Evolutionary conservation across 345 rosid genomes (phyloP).

Genomic region (Zanthoxylum bungeanum): DNA sequence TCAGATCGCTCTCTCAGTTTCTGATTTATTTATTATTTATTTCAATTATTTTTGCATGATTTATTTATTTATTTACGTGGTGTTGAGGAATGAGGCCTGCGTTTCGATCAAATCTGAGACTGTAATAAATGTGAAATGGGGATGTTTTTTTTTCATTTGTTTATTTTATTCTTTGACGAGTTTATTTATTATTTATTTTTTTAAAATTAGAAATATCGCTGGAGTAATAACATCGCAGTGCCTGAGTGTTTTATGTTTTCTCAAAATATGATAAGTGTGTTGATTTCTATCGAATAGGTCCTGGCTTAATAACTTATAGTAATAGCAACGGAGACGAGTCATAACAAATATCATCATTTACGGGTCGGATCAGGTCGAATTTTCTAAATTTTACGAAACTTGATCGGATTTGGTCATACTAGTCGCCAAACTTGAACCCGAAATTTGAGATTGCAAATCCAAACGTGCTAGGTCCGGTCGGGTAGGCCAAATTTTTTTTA

Average conservation of each 20-base stretch:
- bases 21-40: not conserved
- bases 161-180: not conserved
- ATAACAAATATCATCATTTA: no score
- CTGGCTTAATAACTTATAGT: no score
- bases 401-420: no score
- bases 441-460: no score
- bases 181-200: not conserved
- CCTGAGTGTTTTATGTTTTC: not conserved
- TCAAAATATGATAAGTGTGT: not conserved
- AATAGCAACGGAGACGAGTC: no score
- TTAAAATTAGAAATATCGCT: not conserved
- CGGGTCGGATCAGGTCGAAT: no score
- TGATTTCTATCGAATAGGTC: no score
- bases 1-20: conserved; percentile 10
- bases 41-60: not conserved
- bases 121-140: no score
- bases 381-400: no score
- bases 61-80: conserved; percentile 24
- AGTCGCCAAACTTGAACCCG: no score
- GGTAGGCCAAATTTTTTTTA: no score
- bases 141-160: not conserved
- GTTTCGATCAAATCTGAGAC: not conserved
- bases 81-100: conserved; percentile 23
- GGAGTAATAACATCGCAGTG: not conserved
- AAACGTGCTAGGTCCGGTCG: no score